phyloP scores from a whole-genome alignment of 768 basidiomycete genomes.

The Auricularia auricula-judae region DNA sequence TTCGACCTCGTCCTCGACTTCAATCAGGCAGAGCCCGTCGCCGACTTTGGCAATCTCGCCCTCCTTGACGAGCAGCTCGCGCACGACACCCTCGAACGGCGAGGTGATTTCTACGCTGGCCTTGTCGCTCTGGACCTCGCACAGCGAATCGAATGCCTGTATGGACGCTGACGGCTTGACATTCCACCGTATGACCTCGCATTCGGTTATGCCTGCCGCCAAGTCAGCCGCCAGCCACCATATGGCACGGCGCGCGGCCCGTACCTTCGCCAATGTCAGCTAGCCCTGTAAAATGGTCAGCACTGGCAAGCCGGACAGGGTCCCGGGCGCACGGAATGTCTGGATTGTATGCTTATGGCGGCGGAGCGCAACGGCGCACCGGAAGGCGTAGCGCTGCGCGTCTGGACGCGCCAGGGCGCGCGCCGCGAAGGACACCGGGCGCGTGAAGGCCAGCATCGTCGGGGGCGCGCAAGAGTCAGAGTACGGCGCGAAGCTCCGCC shows the following conservation, averaged over 20 bases:
- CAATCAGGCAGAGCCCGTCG: conserved; percentile 63
- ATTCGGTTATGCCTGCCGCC: conserved; percentile 86
- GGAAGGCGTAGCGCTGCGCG: neutral
- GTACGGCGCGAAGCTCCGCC: neutral
- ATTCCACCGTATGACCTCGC: conserved; percentile 79
- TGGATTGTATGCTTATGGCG: neutral
- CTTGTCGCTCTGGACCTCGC: conserved; percentile 86
- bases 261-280: neutral
- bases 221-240: conserved; percentile 24
- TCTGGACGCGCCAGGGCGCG: neutral
- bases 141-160: conserved; percentile 51
- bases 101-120: conserved; percentile 86
- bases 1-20: conserved; percentile 54
- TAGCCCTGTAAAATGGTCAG: neutral
- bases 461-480: neutral
- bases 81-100: conserved; percentile 69
- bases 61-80: conserved; percentile 62
- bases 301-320: neutral
- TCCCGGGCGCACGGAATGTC: neutral
- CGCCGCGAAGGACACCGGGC: neutral
- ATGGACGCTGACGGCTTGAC: conserved; percentile 42
- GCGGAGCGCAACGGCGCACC: neutral
- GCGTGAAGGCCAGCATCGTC: neutral
- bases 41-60: conserved; percentile 82
- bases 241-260: neutral